phyloP scores from a whole-genome alignment of 768 basidiomycete genomes.

The Crassisporium funariophilum region DNA sequence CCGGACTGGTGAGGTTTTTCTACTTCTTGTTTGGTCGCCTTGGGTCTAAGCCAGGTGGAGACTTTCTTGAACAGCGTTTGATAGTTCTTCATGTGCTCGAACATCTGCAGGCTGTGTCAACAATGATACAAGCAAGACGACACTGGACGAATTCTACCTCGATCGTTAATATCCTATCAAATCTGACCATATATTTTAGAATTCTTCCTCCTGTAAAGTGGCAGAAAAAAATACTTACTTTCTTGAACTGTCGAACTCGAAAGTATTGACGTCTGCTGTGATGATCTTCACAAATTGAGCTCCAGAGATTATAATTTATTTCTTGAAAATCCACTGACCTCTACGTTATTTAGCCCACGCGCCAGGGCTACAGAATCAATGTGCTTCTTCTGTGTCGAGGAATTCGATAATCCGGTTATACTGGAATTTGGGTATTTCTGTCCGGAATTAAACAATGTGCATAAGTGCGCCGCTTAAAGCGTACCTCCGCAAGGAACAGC shows the following conservation, averaged over 20 bases:
- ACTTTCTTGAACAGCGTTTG: constrained; percentile 60
- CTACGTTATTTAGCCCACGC: constrained; percentile 54
- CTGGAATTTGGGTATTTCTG: constrained; percentile 69
- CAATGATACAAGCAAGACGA: neutral
- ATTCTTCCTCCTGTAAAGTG: neutral
- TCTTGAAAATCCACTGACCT: constrained; percentile 33
- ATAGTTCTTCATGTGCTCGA: constrained; percentile 81
- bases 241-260: constrained; percentile 53
- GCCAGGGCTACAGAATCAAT: constrained; percentile 54
- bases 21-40: constrained; percentile 15
- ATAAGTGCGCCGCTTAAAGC: neutral
- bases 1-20: constrained; percentile 5
- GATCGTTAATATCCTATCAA: constrained; percentile 71
- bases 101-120: constrained; percentile 64
- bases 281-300: constrained; percentile 45
- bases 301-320: neutral
- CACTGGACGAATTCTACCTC: constrained; percentile 43
- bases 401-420: constrained; percentile 69
- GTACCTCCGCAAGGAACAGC: constrained; percentile 61
- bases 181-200: constrained; percentile 36
- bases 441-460: neutral
- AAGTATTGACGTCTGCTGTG: constrained; percentile 68
- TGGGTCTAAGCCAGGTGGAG: constrained; percentile 63
- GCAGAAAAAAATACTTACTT: constrained; percentile 33
- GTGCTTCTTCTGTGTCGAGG: constrained; percentile 63